Conservation (phyloP, 768 basidiomycete species). For the Mrakia blollopis region DNA sequence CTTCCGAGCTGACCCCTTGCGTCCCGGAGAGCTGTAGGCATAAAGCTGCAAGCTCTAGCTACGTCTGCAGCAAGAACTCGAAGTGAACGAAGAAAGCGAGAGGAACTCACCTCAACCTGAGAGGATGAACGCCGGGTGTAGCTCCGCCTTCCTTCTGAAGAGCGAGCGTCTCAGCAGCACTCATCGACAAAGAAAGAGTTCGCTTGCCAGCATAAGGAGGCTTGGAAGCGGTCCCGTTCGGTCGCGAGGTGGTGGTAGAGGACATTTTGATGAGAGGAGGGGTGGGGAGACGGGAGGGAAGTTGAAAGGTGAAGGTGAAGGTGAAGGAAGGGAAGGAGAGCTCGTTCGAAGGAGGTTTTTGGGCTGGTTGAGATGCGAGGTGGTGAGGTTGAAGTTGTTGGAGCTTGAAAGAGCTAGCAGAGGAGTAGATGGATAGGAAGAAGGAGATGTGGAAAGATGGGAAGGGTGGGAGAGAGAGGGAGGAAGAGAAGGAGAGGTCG, state of each 20-base stretch:
- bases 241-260: slow-evolving; percentile 17
- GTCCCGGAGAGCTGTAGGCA: background rate
- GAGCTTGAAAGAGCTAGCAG: too few species aligned
- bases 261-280: background rate
- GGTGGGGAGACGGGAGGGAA: background rate
- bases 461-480: too few species aligned
- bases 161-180: slow-evolving; percentile 21
- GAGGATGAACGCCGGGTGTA: slow-evolving; percentile 16
- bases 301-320: too few species aligned
- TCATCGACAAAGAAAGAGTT: slow-evolving; percentile 28
- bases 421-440: background rate
- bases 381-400: background rate
- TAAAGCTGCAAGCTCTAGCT: background rate
- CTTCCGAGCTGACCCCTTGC: background rate
- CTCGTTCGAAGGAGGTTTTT: background rate
- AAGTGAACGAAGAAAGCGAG: background rate
- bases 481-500: too few species aligned
- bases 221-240: slow-evolving; percentile 16
- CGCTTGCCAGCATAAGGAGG: slow-evolving; percentile 25
- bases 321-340: slow-evolving; percentile 2
- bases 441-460: too few species aligned
- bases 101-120: slow-evolving; percentile 19
- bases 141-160: slow-evolving; percentile 12
- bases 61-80: background rate
- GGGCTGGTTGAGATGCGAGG: background rate